Evolutionary conservation across 2,329 filamentous ascomycete genomes (phyloP), one percentile per base, ranked within the genome.

Genomic region (Botrytis paeoniae): DNA sequence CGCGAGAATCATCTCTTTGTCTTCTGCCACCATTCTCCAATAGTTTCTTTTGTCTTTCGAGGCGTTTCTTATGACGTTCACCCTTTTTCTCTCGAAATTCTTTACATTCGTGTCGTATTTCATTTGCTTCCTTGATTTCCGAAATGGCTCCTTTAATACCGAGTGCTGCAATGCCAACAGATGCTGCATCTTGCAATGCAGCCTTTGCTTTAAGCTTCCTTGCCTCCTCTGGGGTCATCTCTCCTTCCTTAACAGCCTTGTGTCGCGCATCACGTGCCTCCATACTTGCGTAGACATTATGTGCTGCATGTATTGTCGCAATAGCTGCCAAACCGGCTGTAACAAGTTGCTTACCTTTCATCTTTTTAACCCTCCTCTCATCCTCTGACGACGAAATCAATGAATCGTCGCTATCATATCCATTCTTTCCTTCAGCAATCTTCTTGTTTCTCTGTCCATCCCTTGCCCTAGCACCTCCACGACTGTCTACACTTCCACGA

Each of bases 301-400:
- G 89, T 22, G 88, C 90, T 37, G 90, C 90, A 82, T 92, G 89
- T 75, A 92, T 91, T 41, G 90, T 92, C 54, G 90, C 90, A 74
- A 92, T 86, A 73, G 89, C 89, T 71, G 90, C 90, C 73, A 92
- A 83, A 75, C 90, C 89, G 71, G 89, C 87, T 76, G 89, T 91
- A 75, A 92, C 80, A 78, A 91, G 81, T 84, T 91, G 88, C 82
- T 91, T 91, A 81, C 88, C 87, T 83, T 86, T 86, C 83, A 91
- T 85, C 80, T 91, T 90, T 82, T 89, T 91, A 71, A 86, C 84
- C 78, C 85, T 83, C 76, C 86, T 85, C 79, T 90, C 89, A 83
- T 92, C 89, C 79, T 90, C 89, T 78, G 86, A 86, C 80, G 87
- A 88, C 75, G 85, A 86, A 72, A 86, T 86, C 75, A 87, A 83